Evolutionary conservation across 2,329 filamentous ascomycete species (phyloP), one percentile per base, ranked within the genome.

Genomic region (Pseudogymnoascus sp.): DNA sequence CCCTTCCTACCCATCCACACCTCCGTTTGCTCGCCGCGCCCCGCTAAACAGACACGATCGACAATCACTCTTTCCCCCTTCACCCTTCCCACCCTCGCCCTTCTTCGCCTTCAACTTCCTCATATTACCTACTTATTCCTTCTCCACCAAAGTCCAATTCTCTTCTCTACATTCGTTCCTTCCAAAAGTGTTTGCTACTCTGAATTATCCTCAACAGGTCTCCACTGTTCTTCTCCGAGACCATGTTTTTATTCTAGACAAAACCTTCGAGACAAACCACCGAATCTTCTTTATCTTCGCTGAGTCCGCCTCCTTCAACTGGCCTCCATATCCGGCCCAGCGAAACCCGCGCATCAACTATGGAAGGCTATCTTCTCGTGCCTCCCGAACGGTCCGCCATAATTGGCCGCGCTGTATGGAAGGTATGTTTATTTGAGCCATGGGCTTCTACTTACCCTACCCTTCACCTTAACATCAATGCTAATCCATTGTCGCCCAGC

Each of bases 381-480:
- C 81, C 81, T 60, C 81, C 81, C 2, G 81, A 83, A 67, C 74
- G 80, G 68, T 77, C 78, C 38, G 78, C 78, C 48, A 79, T 83
- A 58, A 77, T 83, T 61, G 80, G 80, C 58, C 75, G 78, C 61
- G 77, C 80, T 15, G 63, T 79, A 36, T 83, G 81, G 80, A 83
- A 83, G 79, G 80, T 81, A 69, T 60, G 75, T 17, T 29, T 48
- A 6, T 35, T 15, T 51, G 12, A 12, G 15, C 29, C 25, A n/a
- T 9, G 15, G 27, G 44, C 44, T 55, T 33, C 44, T 7, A 55
- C 29, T 10, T 17, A 33, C 48, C 48, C 48, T 55, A 33, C 27
- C 48, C 48, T 33, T 55, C 48, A 17, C n/a, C 48, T 55, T 62
- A 39, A 58, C 27, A 38, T 7, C 27, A 58, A 33, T 62, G 13